Conservation (phyloP, 1,284 basidiomycete species). For the Neotropicomus parvogracilis region DNA sequence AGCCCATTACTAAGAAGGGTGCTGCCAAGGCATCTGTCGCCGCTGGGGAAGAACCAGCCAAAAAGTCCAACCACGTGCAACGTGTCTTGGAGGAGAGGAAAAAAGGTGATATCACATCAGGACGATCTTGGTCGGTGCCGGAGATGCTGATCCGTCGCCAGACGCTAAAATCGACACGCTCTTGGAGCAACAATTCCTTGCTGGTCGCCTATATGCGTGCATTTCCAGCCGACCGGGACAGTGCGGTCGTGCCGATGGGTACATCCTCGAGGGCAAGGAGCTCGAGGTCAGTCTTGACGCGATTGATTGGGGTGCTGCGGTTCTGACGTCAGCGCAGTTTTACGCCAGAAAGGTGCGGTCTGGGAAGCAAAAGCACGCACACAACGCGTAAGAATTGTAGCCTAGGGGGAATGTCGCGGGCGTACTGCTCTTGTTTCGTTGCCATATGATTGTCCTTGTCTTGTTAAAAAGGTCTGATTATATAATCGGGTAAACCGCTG, state of each 20-base stretch:
- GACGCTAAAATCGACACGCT: constrained; percentile 88
- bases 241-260: constrained; percentile 90
- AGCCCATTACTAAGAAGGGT: constrained; percentile 82
- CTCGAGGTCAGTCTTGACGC: constrained; percentile 65
- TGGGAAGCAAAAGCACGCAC: constrained; percentile 91
- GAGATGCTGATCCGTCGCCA: constrained; percentile 27
- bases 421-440: too few species aligned
- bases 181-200: constrained; percentile 82
- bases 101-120: constrained; percentile 56
- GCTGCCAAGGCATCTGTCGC: constrained; percentile 50
- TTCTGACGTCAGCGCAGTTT: constrained; percentile 53
- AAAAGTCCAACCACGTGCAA: constrained; percentile 86
- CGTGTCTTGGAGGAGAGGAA: constrained; percentile 84
- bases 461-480: constrained; percentile 21
- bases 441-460: too few species aligned
- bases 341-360: constrained; percentile 90
- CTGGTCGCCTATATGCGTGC: constrained; percentile 85
- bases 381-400: constrained; percentile 43
- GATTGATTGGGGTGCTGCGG: constrained; percentile 8
- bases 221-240: constrained; percentile 94
- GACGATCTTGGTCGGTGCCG: constrained; percentile 4
- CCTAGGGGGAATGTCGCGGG: too few species aligned
- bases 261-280: constrained; percentile 95
- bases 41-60: constrained; percentile 63
- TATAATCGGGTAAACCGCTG: constrained; percentile 22